Base-by-base conservation (phyloP, 768 basidiomycete species). In the Exidia glandulosa region DNA sequence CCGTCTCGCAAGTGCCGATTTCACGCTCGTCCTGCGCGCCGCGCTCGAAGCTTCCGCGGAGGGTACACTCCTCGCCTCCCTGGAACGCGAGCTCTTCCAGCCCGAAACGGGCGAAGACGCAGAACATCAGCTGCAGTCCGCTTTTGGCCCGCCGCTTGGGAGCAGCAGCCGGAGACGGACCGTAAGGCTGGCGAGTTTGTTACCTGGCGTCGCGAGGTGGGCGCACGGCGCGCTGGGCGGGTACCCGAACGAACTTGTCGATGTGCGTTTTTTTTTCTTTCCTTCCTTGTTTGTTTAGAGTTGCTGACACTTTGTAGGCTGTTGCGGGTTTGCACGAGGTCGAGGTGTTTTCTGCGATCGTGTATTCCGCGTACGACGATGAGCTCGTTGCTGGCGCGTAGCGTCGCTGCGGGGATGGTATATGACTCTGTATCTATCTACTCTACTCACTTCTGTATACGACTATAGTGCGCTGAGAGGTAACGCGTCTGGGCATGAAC, bases 121-220 rank as follows among this genome's bases (percentile, higher is more conserved):
- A 25, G 75, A 45, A 19, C 70, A 77, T 48, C 79, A 79, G 31
- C 69, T 77, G 56, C 32, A 60, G 57, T 77, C 14, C 10, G 7
- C 16, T 10, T 54, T 54, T 29, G 50, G 50, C 1, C 50, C 50
- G 25, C 41, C n/a, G n/a, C n/a, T n/a, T n/a, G n/a, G n/a, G n/a
- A 9, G 50, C 4, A 31, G 23, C 2, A 5, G 50, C 23, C 23
- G 30, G 3, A 27, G 25, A 13, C 50, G 23, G 5, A 32, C 25
- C 64, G 80, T 90, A 56, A 75, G 88, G 52, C 71, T 96, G 14
- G 94, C 91, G 14, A 84, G 85, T 4, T 72, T 95, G 64, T 72
- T 97, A 31, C 94, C 93, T 3, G 87, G 82, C 1, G 73, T 96
- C 45, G 84, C 87, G 59, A 75, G 83, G 60, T 93, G 92, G 90